Conservation (phyloP, 805 yeast genomes). For the Kazachstania taianensis region DNA sequence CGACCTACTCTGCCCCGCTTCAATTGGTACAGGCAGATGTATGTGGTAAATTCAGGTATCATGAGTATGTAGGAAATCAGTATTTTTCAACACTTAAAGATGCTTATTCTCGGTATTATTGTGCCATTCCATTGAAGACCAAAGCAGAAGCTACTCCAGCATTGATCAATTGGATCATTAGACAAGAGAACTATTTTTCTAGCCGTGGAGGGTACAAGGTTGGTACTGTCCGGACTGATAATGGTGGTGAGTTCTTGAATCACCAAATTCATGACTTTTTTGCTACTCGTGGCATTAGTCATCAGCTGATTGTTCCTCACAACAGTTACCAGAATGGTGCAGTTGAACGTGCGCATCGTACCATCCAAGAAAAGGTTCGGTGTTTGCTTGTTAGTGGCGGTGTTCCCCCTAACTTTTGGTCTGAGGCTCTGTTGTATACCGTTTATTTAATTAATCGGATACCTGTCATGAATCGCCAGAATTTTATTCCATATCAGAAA, state of each 20-base stretch:
- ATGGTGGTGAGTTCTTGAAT: constrained; percentile 5
- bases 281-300: constrained; percentile 2
- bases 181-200: constrained; percentile 1
- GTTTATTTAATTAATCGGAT: constrained; percentile 8
- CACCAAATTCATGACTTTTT: constrained; percentile 1
- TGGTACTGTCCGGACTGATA: constrained; percentile 2
- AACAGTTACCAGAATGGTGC: constrained; percentile 9
- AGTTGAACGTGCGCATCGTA: constrained; percentile 11
- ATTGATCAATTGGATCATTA: constrained; percentile 1
- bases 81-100: constrained; percentile 3
- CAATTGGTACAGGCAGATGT: constrained; percentile 1
- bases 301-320: constrained; percentile 7
- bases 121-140: constrained; percentile 1
- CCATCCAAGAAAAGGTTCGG: constrained; percentile 6
- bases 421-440: constrained; percentile 9
- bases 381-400: constrained; percentile 6
- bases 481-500: not conserved
- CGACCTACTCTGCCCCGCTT: not conserved
- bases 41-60: constrained; percentile 1
- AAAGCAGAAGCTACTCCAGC: constrained; percentile 2
- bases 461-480: not conserved
- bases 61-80: not conserved
- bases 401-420: constrained; percentile 11
- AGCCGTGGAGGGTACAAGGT: constrained; percentile 2
- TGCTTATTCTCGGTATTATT: constrained; percentile 3